phyloP scores from a whole-genome alignment of 1,284 basidiomycete species.

The Takashimella koratensis region DNA sequence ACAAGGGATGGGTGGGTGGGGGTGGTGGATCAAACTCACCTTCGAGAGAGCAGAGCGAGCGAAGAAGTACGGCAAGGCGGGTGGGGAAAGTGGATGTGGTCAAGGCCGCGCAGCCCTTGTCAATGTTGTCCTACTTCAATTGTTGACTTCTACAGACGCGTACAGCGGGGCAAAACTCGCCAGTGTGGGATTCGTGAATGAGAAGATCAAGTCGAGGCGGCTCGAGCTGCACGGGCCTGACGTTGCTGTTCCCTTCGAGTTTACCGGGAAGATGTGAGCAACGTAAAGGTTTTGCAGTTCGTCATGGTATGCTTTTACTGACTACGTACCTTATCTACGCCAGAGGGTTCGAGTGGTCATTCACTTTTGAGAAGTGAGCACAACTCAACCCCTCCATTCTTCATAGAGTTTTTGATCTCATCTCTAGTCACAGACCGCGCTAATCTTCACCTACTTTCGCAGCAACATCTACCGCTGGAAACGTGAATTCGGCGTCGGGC shows the following conservation, averaged over 20 bases:
- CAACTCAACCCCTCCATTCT: not conserved
- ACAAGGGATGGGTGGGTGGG: not conserved
- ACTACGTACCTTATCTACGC: not conserved
- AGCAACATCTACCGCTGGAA: conserved; percentile 47
- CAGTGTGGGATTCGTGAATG: conserved; percentile 26
- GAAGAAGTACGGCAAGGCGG: no score
- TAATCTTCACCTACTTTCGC: not conserved
- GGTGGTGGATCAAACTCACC: no score
- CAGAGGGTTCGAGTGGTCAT: conserved; percentile 40
- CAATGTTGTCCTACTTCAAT: no score
- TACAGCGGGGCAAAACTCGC: conserved; percentile 41
- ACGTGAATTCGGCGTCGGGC: conserved; percentile 29
- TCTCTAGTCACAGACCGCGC: no score
- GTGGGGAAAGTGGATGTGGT: no score
- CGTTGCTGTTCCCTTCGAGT: conserved; percentile 39
- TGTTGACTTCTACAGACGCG: conserved; percentile 23
- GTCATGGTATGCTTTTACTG: no score
- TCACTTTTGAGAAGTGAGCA: conserved; percentile 42
- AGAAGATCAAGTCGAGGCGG: conserved; percentile 36
- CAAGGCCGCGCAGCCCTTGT: no score
- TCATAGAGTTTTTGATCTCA: no score
- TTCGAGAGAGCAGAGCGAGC: no score
- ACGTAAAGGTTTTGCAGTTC: not conserved
- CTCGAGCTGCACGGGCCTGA: conserved; percentile 47
- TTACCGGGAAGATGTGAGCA: conserved; percentile 42